These are phyloP conservation scores for Ailanthus altissimus DNA, from an alignment of 345 rosid species.

Conservation along the genomic window DNA sequence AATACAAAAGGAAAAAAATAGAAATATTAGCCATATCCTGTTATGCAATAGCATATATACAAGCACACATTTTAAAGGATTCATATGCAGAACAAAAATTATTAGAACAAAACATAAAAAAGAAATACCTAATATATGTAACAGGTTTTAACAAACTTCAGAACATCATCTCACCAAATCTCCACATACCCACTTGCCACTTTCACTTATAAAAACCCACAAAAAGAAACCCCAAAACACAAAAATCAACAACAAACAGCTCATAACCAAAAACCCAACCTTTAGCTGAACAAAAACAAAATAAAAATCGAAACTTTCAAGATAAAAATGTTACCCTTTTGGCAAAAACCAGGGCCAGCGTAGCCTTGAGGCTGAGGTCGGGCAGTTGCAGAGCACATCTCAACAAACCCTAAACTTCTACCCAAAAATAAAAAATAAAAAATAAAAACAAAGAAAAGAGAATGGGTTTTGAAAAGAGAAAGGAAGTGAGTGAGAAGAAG, in stretches of 20 bases:
- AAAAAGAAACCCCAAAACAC: not conserved
- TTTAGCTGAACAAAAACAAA: not conserved
- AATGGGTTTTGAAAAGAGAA: not conserved
- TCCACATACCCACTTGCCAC: not conserved
- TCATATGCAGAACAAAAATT: not conserved
- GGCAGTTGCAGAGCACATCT: slow-evolving; percentile 18
- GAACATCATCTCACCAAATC: too few species aligned
- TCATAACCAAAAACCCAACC: not conserved
- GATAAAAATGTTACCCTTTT: slow-evolving; percentile 20
- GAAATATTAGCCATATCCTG: too few species aligned
- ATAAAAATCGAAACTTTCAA: not conserved
- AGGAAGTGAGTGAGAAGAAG: not conserved
- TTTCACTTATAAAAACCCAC: not conserved
- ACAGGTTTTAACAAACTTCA: not conserved
- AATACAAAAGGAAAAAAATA: not conserved
- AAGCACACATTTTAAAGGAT: not conserved
- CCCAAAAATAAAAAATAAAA: not conserved
- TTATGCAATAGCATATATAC: not conserved
- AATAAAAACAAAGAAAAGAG: not conserved
- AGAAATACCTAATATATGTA: not conserved
- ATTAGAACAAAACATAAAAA: too few species aligned
- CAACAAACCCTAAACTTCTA: slow-evolving; percentile 26
- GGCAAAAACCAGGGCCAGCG: slow-evolving; percentile 23
- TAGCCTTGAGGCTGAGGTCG: slow-evolving; percentile 13
- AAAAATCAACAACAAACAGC: not conserved